Conservation (phyloP, 1,284 basidiomycete species). For the Apiotrichum siamense region DNA sequence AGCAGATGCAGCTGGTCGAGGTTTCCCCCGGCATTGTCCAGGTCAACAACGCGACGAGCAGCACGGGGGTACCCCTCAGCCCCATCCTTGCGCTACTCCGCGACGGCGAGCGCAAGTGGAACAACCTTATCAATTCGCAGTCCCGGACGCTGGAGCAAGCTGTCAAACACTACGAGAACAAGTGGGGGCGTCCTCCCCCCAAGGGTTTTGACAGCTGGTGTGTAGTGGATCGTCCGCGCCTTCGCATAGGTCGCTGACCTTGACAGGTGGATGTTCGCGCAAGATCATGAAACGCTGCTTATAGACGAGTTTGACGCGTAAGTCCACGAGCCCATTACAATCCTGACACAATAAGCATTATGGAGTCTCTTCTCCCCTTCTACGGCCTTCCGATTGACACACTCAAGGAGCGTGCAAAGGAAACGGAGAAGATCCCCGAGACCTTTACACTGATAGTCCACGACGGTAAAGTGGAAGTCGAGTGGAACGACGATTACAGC, state of each 20-base stretch:
- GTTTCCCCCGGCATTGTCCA: constrained; percentile 37
- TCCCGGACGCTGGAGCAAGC: constrained; percentile 50
- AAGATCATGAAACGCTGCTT: constrained; percentile 34
- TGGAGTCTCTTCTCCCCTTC: constrained; percentile 44
- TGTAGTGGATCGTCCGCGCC: background rate
- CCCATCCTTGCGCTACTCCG: constrained; percentile 48
- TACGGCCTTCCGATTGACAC: constrained; percentile 41
- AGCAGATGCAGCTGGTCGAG: constrained; percentile 28
- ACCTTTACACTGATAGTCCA: constrained; percentile 47
- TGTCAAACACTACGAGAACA: constrained; percentile 47
- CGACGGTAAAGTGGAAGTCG: constrained; percentile 45
- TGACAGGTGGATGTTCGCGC: constrained; percentile 37
- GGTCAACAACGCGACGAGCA: constrained; percentile 14
- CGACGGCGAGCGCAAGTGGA: constrained; percentile 50
- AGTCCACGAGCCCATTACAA: constrained; percentile 10
- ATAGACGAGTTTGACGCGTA: constrained; percentile 48
- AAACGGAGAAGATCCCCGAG: constrained; percentile 44
- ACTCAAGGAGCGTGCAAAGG: constrained; percentile 33
- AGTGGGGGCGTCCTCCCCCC: constrained; percentile 48
- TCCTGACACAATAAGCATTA: constrained; percentile 31
- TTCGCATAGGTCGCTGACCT: background rate
- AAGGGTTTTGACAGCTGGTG: constrained; percentile 48
- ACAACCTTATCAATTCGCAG: constrained; percentile 45
- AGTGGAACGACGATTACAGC: constrained; percentile 49
- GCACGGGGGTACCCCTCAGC: constrained; percentile 22